Conservation (phyloP, 139 green algal species). For the Coelastrella sp. region DNA sequence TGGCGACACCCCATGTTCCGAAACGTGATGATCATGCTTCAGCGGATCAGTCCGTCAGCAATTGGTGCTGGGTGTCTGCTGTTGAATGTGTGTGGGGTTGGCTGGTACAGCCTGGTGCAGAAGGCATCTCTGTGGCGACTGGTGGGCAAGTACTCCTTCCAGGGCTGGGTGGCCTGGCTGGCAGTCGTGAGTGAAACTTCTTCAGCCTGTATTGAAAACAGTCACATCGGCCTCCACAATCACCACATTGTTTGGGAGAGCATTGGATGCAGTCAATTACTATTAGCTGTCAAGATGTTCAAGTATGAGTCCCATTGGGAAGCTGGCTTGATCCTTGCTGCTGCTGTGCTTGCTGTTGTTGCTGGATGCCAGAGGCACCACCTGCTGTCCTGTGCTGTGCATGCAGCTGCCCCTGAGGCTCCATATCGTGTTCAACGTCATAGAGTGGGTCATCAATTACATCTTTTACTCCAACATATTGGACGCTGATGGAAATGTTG, state of each 20-base stretch:
- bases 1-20: not conserved
- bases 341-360: not conserved
- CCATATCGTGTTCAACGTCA: not conserved
- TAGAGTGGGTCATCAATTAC: not conserved
- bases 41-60: not conserved
- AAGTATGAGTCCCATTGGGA: not conserved
- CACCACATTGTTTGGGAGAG: not conserved
- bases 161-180: not conserved
- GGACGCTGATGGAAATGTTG: not conserved
- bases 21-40: not conserved
- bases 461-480: not conserved
- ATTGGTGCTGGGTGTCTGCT: not conserved
- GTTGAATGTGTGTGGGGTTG: not conserved
- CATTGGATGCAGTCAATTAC: not conserved
- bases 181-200: not conserved
- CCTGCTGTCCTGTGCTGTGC: too few species aligned
- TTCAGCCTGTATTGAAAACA: too few species aligned
- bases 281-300: not conserved
- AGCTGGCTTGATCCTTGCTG: not conserved
- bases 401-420: not conserved
- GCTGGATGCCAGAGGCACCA: not conserved
- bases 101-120: not conserved
- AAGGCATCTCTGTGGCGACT: not conserved
- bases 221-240: too few species aligned
- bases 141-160: not conserved